Evolutionary conservation across 257 asterid species (phyloP), one percentile per base, ranked within the genome.

Genomic region (Nicotiana undulata): DNA sequence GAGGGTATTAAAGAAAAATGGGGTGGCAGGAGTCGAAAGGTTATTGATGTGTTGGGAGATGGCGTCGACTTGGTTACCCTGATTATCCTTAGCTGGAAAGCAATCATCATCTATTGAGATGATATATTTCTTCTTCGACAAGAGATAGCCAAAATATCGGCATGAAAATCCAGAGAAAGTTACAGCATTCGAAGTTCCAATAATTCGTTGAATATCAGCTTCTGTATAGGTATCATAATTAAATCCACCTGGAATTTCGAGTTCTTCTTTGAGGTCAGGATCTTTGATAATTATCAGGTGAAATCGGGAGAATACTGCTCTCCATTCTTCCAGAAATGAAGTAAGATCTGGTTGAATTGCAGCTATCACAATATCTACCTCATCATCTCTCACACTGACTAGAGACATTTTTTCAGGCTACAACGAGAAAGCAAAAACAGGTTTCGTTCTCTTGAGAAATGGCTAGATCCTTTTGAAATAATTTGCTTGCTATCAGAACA

Each of bases 1-100:
- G 20, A 94, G 91, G 4, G 98, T 94, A 80, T 92, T 94, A 66
- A 94, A 94, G 97, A 94, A 94, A 87, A 92, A 95, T 4, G 98
- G 98, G 4, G 98, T 93, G 64, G 98, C 98, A 10, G 98, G 98
- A 70, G 91, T 89, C 0, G 85, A 61, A 31, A 95, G 97, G 83
- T 95, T 95, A 84, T 81, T 77, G 58, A 95, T 86, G 80, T 95
- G 98, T 81, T 92, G 98, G 53, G 93, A 70, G 0, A 90, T 65
- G 32, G 94, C 91, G 84, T 95, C 90, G 0, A 84, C 34, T 72
- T 80, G 34, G 51, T 83, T 79, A 18, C 94, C 95, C 15, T 86
- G 81, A 76, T 83, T 83, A 79, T 89, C 92, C 83, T 81, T 95
- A 68, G 97, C 92, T 2, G 98, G 98, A 83, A 85, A 5, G 83